A percentile compares a stretch with the other conserved stretches of the same genome.
These are phyloP conservation scores for Pinus tabuliformis DNA, from an alignment of 75 land plant species.

Conservation along the genomic window DNA sequence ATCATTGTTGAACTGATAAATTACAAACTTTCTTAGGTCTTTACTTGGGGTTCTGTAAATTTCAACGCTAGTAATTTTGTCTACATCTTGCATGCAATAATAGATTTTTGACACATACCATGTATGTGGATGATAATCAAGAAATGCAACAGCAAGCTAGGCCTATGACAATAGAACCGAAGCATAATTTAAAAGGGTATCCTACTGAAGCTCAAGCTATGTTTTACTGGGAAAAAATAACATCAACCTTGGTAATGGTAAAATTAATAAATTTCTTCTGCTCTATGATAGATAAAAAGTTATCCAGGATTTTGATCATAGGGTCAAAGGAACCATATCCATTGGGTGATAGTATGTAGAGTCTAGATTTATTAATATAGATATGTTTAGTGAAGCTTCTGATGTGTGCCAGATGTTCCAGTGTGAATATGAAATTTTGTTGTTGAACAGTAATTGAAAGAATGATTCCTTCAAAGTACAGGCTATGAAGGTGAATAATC, in stretches of 20 bases:
- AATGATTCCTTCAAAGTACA: constrained; percentile 3
- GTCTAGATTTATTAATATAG: constrained; percentile 2
- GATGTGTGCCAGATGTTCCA: constrained; percentile 2
- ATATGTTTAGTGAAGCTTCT: constrained; percentile 2
- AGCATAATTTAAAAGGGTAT: background rate
- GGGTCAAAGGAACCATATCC: background rate
- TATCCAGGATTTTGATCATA: background rate
- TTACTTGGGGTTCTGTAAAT: background rate
- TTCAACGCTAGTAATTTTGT: background rate
- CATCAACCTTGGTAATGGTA: background rate
- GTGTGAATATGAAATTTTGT: background rate
- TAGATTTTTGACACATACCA: background rate
- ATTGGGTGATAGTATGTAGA: background rate
- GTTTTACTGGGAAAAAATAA: background rate
- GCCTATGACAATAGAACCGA: background rate
- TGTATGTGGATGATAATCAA: too few relatives aligned
- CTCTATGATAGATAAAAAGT: background rate
- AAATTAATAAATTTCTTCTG: background rate
- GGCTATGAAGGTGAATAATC: background rate
- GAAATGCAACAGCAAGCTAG: background rate
- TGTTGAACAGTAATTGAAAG: constrained; percentile 11
- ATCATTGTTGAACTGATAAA: too few relatives aligned
- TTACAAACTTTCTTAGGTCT: background rate
- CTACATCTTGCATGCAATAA: background rate
- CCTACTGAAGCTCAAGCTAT: background rate